Evolutionary conservation across 805 yeast genomes (phyloP), one percentile per base, ranked within the genome.

Genomic region (Ogataea nakhonphanomensis): DNA sequence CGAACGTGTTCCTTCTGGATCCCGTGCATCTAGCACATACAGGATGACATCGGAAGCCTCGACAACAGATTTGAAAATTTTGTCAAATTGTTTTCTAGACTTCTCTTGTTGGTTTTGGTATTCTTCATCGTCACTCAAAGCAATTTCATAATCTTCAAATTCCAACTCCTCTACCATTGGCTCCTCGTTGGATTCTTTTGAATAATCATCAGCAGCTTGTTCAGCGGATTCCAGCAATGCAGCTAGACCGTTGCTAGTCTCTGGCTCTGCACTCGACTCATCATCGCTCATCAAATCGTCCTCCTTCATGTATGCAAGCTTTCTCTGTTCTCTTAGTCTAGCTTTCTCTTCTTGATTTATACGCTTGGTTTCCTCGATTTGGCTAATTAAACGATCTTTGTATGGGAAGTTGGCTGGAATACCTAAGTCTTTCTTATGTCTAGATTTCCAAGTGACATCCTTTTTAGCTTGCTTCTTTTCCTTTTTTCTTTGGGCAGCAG

Each of bases 21-120:
- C 96, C 64, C 99, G 81, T 1, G 99, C 96, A 66, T 91, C 99
- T 57, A 91, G 69, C n/a, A 91, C 96, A 58, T 93, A 91, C 41
- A 90, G 71, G 13, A 91, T 71, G 39, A 91, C 96, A 61, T 91
- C 99, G 2, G 97, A 72, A 15, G 89, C 84, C 45, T 89, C 97
- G 15, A 93, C 90, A 26, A 93, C 97, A 11, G 89, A 74, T 64
- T 89, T 90, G 73, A 90, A 91, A 44, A 91, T 80, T 67, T 90
- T 91, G 62, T 91, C 98, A 60, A 84, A 93, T 5, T 96, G 93
- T 61, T 84, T 90, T 62, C 93, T 76, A 9, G 93, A 84, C 58
- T 80, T 81, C 40, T 84, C 95, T 25, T 74, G 49, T 51, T 77
- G 84, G 17, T 66, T 65, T 20, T 66, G 70, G 12, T 58, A 67